phyloP scores from a whole-genome alignment of 2,329 filamentous ascomycete species.

The Alternaria panax region DNA sequence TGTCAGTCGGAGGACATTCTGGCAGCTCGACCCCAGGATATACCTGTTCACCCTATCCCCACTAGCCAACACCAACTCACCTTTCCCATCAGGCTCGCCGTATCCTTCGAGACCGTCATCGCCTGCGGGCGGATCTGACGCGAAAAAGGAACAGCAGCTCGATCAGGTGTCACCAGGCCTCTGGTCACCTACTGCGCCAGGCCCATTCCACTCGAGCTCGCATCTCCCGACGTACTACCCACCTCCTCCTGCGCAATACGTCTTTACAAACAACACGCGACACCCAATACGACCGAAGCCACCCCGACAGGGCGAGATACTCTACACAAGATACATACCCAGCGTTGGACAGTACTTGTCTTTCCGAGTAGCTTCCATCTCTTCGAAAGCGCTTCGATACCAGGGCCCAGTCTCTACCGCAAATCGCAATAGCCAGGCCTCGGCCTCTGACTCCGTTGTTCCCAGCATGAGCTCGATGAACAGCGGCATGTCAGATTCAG shows the following conservation, averaged over 20 bases:
- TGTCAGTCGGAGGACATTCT: slow-evolving; percentile 80
- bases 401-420: slow-evolving; percentile 61
- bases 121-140: slow-evolving; percentile 49
- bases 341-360: slow-evolving; percentile 84
- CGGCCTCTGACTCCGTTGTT: slow-evolving; percentile 58
- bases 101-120: slow-evolving; percentile 60
- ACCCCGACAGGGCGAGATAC: slow-evolving; percentile 85
- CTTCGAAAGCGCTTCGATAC: slow-evolving; percentile 68
- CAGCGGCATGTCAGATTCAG: slow-evolving; percentile 61
- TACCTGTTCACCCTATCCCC: slow-evolving; percentile 88
- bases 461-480: slow-evolving; percentile 42
- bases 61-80: slow-evolving; percentile 55
- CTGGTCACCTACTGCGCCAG: slow-evolving; percentile 56
- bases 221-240: slow-evolving; percentile 93
- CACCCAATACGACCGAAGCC: slow-evolving; percentile 90
- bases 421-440: slow-evolving; percentile 48
- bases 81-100: slow-evolving; percentile 59
- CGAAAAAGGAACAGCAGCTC: slow-evolving; percentile 37
- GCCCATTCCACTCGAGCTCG: slow-evolving; percentile 81
- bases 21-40: slow-evolving; percentile 86
- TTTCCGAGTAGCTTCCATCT: slow-evolving; percentile 82
- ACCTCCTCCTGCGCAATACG: slow-evolving; percentile 81
- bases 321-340: slow-evolving; percentile 88
- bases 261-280: slow-evolving; percentile 76
- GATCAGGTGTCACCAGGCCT: slow-evolving; percentile 45